Base-by-base conservation (phyloP, 1,284 basidiomycete genomes). In the Cerioporus squamosus region DNA sequence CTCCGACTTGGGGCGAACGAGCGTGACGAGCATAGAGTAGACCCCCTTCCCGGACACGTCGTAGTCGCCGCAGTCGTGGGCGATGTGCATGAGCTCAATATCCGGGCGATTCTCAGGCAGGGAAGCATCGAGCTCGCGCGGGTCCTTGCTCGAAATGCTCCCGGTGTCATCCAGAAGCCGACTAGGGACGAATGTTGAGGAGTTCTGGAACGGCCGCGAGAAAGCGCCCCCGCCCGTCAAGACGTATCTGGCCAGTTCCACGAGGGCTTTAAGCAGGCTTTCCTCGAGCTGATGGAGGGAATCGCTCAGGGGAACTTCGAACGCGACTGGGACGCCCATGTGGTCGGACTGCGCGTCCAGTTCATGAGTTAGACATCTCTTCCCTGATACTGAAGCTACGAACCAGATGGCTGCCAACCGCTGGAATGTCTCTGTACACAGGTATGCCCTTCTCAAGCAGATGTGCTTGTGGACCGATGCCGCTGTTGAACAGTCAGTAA, bases 71-170 rank as follows among this genome's bases (percentile, higher is more conserved):
- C 55, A 59, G 52, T 61, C 60, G 52, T 55, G 55, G 31, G 59
- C 36, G 26, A 72, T 62, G 33, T 71, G 66, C 67, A 76, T 75
- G 53, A 77, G 64, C 64, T 77, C 75, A 46, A 76, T 67, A 56
- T 77, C 75, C 12, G 75, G 74, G 12, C 73, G 51, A 38, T 71
- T 70, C 8, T 58, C 59, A 6, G 66, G 60, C 18, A 64, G 46
- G 10, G 55, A 43, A 18, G 64, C 62, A 54, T 69, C 67, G 23
- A 66, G 57, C 12, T 60, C 61, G 9, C 53, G 42, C 12, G 62
- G 50, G 22, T 59, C 40, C 18, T 65, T 53, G 1, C 23, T n/a
- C 5, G 51, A 24, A 58, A 14, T 1, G 24, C 24, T 10, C n/a
- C 26, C 22, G 45, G 33, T 14, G 17, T 61, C 52, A 56, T 70